Conservation (phyloP, 441 rosid genomes). For the Gossypium laxum region DNA sequence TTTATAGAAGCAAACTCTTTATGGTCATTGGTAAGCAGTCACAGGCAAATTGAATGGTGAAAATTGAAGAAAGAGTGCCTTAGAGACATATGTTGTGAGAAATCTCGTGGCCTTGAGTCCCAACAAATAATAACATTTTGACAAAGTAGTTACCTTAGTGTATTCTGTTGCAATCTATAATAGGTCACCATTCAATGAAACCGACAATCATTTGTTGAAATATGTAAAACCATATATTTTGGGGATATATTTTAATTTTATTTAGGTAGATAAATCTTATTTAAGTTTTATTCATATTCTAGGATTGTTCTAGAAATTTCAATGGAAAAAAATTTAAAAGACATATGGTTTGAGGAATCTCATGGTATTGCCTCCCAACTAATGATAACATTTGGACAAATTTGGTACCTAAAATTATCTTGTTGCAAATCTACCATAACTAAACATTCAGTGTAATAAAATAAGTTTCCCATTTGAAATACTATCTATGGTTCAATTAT, state of each 20-base stretch:
- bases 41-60: too few species aligned
- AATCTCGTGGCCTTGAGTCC: too few species aligned
- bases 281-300: too few species aligned
- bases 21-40: too few species aligned
- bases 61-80: too few species aligned
- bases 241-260: too few species aligned
- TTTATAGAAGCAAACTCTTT: too few species aligned
- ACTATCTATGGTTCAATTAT: not conserved
- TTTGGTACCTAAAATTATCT: not conserved
- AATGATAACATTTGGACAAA: not conserved
- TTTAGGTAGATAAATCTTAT: too few species aligned
- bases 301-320: not conserved
- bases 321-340: not conserved
- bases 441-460: not conserved
- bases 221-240: too few species aligned
- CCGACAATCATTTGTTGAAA: not conserved
- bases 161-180: not conserved
- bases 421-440: not conserved
- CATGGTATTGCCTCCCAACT: slow-evolving; percentile 8
- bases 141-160: not conserved
- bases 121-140: not conserved
- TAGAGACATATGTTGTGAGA: too few species aligned
- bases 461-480: not conserved
- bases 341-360: slow-evolving; percentile 1
- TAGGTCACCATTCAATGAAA: not conserved